Conservation (phyloP, 2,329 filamentous ascomycete genomes). For the Cladosporium sp. region DNA sequence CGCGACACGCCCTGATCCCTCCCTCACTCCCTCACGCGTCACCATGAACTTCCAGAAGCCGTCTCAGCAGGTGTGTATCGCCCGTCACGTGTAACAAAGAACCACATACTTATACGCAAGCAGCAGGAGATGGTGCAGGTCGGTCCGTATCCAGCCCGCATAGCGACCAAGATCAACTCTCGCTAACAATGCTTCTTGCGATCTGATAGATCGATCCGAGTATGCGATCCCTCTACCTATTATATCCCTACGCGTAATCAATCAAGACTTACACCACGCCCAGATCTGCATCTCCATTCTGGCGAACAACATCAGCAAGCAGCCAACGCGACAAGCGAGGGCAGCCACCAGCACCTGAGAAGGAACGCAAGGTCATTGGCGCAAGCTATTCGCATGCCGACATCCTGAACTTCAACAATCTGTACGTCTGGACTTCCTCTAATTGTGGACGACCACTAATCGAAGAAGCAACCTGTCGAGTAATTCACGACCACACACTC, state of each 20-base stretch:
- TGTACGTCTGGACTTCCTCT: slow-evolving; percentile 56
- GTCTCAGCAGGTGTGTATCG: slow-evolving; percentile 44
- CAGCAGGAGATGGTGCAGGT: slow-evolving; percentile 98
- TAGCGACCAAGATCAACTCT: slow-evolving; percentile 27
- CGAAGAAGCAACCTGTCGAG: slow-evolving; percentile 21
- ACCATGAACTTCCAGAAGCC: slow-evolving; percentile 49
- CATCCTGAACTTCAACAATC: slow-evolving; percentile 80
- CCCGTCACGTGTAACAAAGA: not conserved
- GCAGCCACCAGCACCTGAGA: slow-evolving; percentile 53
- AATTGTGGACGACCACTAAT: not conserved
- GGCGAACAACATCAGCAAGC: slow-evolving; percentile 63
- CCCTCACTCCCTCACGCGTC: not conserved
- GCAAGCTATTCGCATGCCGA: slow-evolving; percentile 96
- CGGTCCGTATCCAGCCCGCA: slow-evolving; percentile 66
- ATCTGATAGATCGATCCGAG: slow-evolving; percentile 40
- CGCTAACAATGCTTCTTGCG: slow-evolving; percentile 44
- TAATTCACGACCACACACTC: slow-evolving; percentile 70
- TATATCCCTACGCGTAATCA: not conserved
- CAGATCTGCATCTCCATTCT: slow-evolving; percentile 88
- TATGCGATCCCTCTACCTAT: slow-evolving; percentile 25
- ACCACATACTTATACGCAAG: slow-evolving; percentile 29
- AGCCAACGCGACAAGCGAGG: slow-evolving; percentile 35
- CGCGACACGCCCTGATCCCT: not conserved
- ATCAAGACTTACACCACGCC: not conserved
- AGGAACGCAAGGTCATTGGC: slow-evolving; percentile 77